Evolutionary conservation across 805 yeast species (phyloP).

Genomic region (Saturnispora quitensis): DNA sequence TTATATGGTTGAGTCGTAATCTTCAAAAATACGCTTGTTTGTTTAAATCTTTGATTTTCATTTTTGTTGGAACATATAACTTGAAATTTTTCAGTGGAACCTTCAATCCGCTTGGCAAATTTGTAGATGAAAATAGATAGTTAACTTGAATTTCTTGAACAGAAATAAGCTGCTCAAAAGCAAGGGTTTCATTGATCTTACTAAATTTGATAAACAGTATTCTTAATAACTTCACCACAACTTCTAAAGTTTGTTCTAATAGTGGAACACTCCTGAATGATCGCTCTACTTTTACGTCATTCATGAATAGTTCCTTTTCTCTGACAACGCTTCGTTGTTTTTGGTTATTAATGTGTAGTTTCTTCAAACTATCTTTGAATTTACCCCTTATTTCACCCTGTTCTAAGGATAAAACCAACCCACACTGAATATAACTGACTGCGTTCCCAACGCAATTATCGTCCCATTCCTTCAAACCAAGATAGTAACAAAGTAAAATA

Average conservation of each 20-base stretch:
- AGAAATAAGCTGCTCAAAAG: slow-evolving; percentile 15
- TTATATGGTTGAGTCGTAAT: slow-evolving; percentile 34
- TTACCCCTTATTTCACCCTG: slow-evolving; percentile 20
- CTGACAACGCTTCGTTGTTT: slow-evolving; percentile 10
- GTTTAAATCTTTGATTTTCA: background rate
- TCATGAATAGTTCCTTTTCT: slow-evolving; percentile 16
- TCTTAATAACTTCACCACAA: slow-evolving; percentile 15
- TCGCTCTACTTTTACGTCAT: slow-evolving; percentile 14
- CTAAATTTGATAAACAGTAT: slow-evolving; percentile 18
- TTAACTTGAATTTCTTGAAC: slow-evolving; percentile 13
- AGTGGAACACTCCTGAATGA: slow-evolving; percentile 10
- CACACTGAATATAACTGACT: slow-evolving; percentile 21
- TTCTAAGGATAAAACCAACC: slow-evolving; percentile 19
- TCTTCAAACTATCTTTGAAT: slow-evolving; percentile 13
- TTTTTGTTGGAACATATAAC: slow-evolving; percentile 15
- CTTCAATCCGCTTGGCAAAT: slow-evolving; percentile 21
- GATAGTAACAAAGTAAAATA: slow-evolving; percentile 20
- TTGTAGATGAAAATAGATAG: slow-evolving; percentile 15
- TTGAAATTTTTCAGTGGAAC: slow-evolving; percentile 18
- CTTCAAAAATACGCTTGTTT: background rate
- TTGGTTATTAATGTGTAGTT: slow-evolving; percentile 1
- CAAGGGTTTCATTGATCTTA: slow-evolving; percentile 17
- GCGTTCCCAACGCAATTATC: slow-evolving; percentile 20
- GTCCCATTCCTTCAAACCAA: slow-evolving; percentile 19
- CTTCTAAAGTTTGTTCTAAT: slow-evolving; percentile 14